Percentiles rank a stretch among this genome's conserved stretches.
phyloP scores from a whole-genome alignment of 2,329 filamentous ascomycete genomes.

The Sarocladium strictum region DNA sequence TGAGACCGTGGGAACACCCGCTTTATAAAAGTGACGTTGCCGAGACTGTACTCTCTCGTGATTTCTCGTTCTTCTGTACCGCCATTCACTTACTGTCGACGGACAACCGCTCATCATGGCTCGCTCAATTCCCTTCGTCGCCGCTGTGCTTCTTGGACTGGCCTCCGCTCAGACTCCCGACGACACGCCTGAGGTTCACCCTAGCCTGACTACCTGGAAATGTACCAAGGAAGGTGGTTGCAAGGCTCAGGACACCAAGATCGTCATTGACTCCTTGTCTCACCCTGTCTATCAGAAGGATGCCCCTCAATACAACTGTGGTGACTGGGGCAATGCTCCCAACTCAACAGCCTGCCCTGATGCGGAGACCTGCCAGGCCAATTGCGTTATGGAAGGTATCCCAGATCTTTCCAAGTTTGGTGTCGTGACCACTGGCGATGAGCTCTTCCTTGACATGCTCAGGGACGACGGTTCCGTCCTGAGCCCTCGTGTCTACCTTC shows the following conservation, averaged over 20 bases:
- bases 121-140: constrained; percentile 15
- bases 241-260: constrained; percentile 35
- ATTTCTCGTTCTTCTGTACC: not conserved
- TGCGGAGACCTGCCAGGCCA: constrained; percentile 42
- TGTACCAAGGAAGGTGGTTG: constrained; percentile 47
- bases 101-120: not conserved
- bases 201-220: constrained; percentile 43
- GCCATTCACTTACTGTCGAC: not conserved
- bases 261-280: constrained; percentile 43
- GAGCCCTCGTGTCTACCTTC: constrained; percentile 50
- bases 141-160: constrained; percentile 16
- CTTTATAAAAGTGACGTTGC: not conserved
- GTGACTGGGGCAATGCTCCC: constrained; percentile 24
- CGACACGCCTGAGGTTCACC: constrained; percentile 39
- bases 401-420: constrained; percentile 35
- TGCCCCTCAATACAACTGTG: constrained; percentile 25
- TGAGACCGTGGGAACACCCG: not conserved
- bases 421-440: constrained; percentile 24
- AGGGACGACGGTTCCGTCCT: constrained; percentile 16
- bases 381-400: constrained; percentile 45
- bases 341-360: constrained; percentile 43
- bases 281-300: constrained; percentile 39
- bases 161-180: constrained; percentile 32
- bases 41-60: not conserved
- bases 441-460: constrained; percentile 26